Evolutionary conservation across 2,329 filamentous ascomycete species (phyloP).

Genomic region (Talaromyces verruculosus): DNA sequence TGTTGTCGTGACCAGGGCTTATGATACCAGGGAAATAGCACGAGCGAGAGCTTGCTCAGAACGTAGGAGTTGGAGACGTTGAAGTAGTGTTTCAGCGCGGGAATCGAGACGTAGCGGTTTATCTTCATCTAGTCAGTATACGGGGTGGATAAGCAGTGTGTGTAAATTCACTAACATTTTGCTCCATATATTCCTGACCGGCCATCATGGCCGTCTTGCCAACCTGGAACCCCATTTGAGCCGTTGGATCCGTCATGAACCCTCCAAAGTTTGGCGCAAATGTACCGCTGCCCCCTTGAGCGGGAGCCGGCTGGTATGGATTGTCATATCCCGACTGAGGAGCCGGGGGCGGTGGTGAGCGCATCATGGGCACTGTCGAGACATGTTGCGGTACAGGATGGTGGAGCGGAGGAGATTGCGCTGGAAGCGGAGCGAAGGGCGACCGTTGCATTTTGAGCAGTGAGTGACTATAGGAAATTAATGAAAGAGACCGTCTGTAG

Average conservation of each 20-base stretch:
- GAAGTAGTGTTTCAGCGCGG: slow-evolving; percentile 96
- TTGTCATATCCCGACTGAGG: slow-evolving; percentile 60
- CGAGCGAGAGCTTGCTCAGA: slow-evolving; percentile 85
- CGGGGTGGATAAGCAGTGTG: background rate
- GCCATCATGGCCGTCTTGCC: slow-evolving; percentile 89
- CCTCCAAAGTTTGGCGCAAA: slow-evolving; percentile 70
- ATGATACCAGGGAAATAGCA: slow-evolving; percentile 96
- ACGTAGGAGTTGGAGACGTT: slow-evolving; percentile 98
- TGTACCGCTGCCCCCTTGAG: slow-evolving; percentile 41
- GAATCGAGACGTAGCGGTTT: slow-evolving; percentile 84
- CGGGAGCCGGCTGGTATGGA: slow-evolving; percentile 49
- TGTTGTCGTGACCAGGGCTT: slow-evolving; percentile 96
- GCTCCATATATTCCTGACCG: slow-evolving; percentile 90
- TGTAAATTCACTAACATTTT: slow-evolving; percentile 67
- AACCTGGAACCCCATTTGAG: slow-evolving; percentile 92
- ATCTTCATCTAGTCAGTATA: slow-evolving; percentile 48
- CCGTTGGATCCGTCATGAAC: slow-evolving; percentile 93
- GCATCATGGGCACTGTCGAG: slow-evolving; percentile 93
- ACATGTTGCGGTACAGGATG: slow-evolving; percentile 98
- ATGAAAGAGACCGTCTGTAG: background rate
- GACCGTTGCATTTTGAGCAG: slow-evolving; percentile 72
- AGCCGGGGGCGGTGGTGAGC: slow-evolving; percentile 83
- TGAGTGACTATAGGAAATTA: background rate
- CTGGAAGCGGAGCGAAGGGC: slow-evolving; percentile 71
- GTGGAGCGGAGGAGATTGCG: slow-evolving; percentile 85